Conservation (phyloP, 371 early-diverging fungal genomes). For the Funneliformis caledonium region DNA sequence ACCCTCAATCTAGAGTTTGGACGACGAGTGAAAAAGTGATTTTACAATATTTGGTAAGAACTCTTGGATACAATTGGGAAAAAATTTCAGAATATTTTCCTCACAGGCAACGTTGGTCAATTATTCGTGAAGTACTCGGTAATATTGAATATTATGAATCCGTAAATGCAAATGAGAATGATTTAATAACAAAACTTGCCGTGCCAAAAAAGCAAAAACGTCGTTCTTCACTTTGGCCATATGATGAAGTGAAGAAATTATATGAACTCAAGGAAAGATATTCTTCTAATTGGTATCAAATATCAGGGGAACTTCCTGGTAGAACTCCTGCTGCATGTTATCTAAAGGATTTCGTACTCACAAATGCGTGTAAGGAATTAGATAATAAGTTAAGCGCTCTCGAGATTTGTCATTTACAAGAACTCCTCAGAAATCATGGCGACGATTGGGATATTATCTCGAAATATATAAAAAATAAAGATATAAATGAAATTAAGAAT, state of each 20-base stretch:
- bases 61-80: conserved; percentile 6
- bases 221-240: not conserved
- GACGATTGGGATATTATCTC: conserved; percentile 6
- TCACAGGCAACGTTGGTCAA: conserved; percentile 2
- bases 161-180: not conserved
- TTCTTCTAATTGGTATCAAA: conserved; percentile 21
- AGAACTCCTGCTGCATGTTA: conserved; percentile 19
- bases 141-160: conserved; percentile 2
- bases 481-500: not conserved
- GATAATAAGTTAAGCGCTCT: not conserved
- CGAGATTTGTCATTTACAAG: not conserved
- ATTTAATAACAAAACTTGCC: not conserved
- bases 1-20: conserved; percentile 2
- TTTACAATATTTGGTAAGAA: conserved; percentile 9
- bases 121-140: not conserved
- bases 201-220: not conserved
- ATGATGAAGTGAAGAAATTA: not conserved
- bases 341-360: not conserved
- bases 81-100: conserved; percentile 30
- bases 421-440: conserved; percentile 13
- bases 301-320: not conserved
- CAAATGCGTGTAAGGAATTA: not conserved
- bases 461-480: conserved; percentile 5
- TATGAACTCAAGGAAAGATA: not conserved
- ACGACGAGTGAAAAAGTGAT: conserved; percentile 11